These are phyloP conservation scores for Leccinum imitatum DNA, from an alignment of 768 basidiomycete species.

Conservation along the genomic window DNA sequence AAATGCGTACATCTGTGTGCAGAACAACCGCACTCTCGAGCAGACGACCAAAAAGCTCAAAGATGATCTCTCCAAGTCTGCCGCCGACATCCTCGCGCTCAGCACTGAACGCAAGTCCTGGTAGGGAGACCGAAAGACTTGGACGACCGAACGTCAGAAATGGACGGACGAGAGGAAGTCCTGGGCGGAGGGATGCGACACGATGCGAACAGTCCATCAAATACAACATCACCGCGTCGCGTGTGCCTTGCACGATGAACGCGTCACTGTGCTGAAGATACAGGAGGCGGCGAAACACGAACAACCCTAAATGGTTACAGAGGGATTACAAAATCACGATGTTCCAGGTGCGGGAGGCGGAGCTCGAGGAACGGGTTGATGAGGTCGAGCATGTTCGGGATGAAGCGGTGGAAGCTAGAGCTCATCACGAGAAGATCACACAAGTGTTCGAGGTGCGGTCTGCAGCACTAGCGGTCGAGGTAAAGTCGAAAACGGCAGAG, in stretches of 20 bases:
- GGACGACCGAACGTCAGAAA: constrained; percentile 31
- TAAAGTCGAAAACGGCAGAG: constrained; percentile 41
- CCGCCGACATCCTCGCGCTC: constrained; percentile 33
- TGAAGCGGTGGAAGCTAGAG: constrained; percentile 15
- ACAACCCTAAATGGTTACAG: constrained; percentile 54
- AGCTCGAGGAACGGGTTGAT: constrained; percentile 53
- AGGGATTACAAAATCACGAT: constrained; percentile 67
- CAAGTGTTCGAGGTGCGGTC: constrained; percentile 33
- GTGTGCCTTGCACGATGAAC: constrained; percentile 54
- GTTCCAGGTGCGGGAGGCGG: constrained; percentile 63
- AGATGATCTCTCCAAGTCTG: constrained; percentile 44
- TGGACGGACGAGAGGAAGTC: constrained; percentile 53
- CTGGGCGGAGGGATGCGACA: constrained; percentile 64
- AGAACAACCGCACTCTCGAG: constrained; percentile 46
- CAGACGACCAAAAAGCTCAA: constrained; percentile 55
- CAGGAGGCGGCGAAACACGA: constrained; percentile 55
- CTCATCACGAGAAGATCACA: constrained; percentile 27
- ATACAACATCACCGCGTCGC: constrained; percentile 61
- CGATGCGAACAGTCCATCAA: constrained; percentile 60
- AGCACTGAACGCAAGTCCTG: constrained; percentile 38
- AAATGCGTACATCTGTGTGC: constrained; percentile 95
- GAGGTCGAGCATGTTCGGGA: constrained; percentile 52
- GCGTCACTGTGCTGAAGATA: constrained; percentile 49
- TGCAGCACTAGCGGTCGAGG: constrained; percentile 34
- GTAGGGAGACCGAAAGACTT: constrained; percentile 28